Conservation (phyloP, 768 basidiomycete genomes). For the Sutorius australiensis region DNA sequence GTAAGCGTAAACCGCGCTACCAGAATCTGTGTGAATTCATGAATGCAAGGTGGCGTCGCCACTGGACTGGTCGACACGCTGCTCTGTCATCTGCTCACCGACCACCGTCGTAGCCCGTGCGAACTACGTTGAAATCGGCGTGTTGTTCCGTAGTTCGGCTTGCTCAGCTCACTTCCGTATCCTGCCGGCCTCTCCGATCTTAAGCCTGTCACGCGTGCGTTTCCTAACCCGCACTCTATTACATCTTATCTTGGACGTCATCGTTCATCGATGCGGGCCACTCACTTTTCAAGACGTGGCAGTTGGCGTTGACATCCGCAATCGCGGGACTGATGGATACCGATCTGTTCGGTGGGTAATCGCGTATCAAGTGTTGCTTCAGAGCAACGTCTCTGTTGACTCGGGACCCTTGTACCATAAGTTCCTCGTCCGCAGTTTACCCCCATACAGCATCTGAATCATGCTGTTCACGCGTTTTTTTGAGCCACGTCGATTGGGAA, state of each 20-base stretch:
- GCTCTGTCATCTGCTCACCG: not conserved
- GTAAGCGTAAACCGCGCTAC: not conserved
- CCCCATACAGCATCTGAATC: constrained; percentile 1
- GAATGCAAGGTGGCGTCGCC: not conserved
- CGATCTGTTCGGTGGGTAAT: not conserved
- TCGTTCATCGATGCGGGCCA: not conserved
- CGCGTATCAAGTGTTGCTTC: not conserved
- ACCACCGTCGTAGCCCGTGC: too few species aligned
- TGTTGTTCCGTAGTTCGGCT: too few species aligned
- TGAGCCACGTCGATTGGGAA: not conserved
- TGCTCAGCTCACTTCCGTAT: too few species aligned
- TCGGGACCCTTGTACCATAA: not conserved
- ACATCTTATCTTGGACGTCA: too few species aligned
- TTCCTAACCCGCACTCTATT: too few species aligned
- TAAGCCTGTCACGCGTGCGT: too few species aligned
- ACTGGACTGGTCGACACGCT: not conserved
- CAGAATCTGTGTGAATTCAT: not conserved
- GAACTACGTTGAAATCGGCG: too few species aligned
- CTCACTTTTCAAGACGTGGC: not conserved
- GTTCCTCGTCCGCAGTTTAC: not conserved
- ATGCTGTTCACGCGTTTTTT: not conserved
- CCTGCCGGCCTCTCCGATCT: too few species aligned
- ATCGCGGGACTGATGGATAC: constrained; percentile 3
- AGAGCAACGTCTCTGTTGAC: not conserved
- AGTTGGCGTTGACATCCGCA: not conserved